Percentiles rank a stretch among this genome's conserved stretches.
phyloP scores from a whole-genome alignment of 2,329 filamentous ascomycete species.

The Sporothrix inflata region DNA sequence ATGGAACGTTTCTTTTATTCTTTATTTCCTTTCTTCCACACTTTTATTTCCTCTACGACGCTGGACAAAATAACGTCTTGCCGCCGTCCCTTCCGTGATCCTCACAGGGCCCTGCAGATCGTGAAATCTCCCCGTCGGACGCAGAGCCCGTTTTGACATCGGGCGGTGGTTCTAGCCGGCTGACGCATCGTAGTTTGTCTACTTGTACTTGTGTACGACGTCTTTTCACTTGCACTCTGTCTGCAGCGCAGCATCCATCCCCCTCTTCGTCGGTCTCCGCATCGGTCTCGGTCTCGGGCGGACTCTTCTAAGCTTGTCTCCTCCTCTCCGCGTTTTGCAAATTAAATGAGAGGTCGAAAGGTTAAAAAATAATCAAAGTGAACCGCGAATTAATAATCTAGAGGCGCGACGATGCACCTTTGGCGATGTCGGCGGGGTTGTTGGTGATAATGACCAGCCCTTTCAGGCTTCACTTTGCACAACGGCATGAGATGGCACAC shows the following conservation, averaged over 20 bases:
- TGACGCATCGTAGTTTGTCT: background rate
- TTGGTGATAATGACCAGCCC: background rate
- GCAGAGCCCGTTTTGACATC: conserved; percentile 10
- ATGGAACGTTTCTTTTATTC: conserved; percentile 20
- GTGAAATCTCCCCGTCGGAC: background rate
- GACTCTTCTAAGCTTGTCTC: conserved; percentile 1
- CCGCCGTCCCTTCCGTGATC: conserved; percentile 7
- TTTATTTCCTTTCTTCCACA: background rate
- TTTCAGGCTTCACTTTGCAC: background rate
- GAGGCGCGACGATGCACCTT: background rate
- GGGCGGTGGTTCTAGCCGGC: background rate
- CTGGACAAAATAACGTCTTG: background rate
- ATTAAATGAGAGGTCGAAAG: background rate
- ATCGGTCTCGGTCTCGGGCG: conserved; percentile 19
- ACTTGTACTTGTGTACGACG: background rate
- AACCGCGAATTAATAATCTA: background rate
- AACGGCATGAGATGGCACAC: background rate
- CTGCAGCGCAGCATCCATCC: background rate
- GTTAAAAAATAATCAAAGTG: background rate
- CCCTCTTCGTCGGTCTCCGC: background rate
- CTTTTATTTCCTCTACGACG: background rate
- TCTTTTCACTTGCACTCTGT: background rate
- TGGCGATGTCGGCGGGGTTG: background rate
- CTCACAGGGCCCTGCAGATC: conserved; percentile 10
- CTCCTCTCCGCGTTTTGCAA: background rate